Evolutionary conservation across 192 early-diverging fungal genomes (phyloP), one percentile per base, ranked within the genome.

Genomic region (Neocallimastix lanati): DNA sequence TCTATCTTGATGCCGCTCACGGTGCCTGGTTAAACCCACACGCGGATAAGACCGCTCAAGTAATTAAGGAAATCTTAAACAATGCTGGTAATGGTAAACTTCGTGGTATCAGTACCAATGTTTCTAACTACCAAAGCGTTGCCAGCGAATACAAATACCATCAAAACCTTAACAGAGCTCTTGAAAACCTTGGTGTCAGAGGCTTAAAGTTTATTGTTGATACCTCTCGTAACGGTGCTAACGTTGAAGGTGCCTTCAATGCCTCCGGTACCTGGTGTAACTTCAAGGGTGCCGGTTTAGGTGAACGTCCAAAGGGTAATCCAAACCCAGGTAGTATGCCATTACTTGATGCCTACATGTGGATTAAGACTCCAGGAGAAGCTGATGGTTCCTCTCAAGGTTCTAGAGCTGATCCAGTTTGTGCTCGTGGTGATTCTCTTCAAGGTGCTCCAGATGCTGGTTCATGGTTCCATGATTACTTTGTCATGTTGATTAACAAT

Each of bases 21-120:
- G 85, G 86, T 83, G 85, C 86, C 77, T 85, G 85, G 85, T 79
- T 85, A 16, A 86, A 86, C 28, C 88, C 86, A 86, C n/a, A n/a
- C n/a, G 35, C 76, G 16, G 28, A 76, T 38, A n/a, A n/a, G n/a
- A 88, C 85, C 79, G n/a, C 37, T 16, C 12, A 11, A 21, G 77
- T 76, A 30, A 83, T 84, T 9, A 79, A 27, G 38, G 21, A 40
- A 37, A 28, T 86, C 28, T 86, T 84, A 77, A 21, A 50, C 18
- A 29, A 81, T 21, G 84, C 78, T 29, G 28, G 77, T 13, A 29
- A 40, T 27, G 83, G 83, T 38, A 80, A 78, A 28, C 29, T 85
- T 14, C 80, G 78, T 25, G 85, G 85, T 25, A 88, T 87, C 76
- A 29, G 84, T 28, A 88, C 87, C 11, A 88, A 83, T 35, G 77